Evolutionary conservation across 2,329 filamentous ascomycete species (phyloP).

Genomic region (Ophiostoma angusticollis): DNA sequence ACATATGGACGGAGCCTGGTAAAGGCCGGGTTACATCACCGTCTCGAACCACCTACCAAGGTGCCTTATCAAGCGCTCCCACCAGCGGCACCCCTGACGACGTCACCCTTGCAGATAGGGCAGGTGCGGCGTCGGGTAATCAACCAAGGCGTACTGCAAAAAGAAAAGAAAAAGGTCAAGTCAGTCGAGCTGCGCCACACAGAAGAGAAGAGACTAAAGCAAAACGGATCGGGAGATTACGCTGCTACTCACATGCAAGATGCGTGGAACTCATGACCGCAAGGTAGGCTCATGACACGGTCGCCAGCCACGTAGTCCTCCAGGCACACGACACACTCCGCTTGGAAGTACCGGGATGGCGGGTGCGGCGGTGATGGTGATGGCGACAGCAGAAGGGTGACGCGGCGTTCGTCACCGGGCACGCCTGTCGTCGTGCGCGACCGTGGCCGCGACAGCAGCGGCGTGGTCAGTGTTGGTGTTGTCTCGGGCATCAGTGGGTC

Average conservation of each 20-base stretch:
- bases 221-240: too few species aligned
- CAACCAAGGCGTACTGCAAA: constrained; percentile 76
- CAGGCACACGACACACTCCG: constrained; percentile 91
- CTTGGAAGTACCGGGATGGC: constrained; percentile 33
- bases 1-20: too few species aligned
- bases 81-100: constrained; percentile 43
- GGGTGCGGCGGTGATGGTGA: constrained; percentile 22
- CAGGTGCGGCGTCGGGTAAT: constrained; percentile 93
- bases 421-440: constrained; percentile 53
- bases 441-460: constrained; percentile 59
- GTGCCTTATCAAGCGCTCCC: constrained; percentile 8
- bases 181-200: too few species aligned
- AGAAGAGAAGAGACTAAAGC: too few species aligned
- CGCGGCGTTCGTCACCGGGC: constrained; percentile 34
- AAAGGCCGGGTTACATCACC: too few species aligned
- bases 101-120: constrained; percentile 96
- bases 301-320: constrained; percentile 95
- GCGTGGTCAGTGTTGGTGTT: constrained; percentile 65
- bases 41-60: too few species aligned
- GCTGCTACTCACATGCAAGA: constrained; percentile 96
- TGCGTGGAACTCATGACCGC: constrained; percentile 93
- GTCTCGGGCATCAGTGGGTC: constrained; percentile 47
- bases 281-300: constrained; percentile 91
- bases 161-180: neutral
- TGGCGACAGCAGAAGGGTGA: constrained; percentile 30